Evolutionary conservation across 768 basidiomycete species (phyloP).

Genomic region (Kwoniella sp.): DNA sequence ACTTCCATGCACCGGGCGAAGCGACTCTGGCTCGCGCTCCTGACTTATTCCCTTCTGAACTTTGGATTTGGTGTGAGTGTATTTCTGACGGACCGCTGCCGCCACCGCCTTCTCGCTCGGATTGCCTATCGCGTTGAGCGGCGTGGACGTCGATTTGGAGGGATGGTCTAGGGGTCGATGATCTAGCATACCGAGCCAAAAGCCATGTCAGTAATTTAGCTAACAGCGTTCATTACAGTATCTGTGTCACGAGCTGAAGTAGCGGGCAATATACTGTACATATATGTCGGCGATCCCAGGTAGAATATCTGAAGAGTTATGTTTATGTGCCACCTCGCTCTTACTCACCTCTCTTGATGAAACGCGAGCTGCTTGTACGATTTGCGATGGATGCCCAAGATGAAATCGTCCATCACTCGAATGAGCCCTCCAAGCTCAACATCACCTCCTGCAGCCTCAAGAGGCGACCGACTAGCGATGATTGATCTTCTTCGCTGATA

Average conservation of each 20-base stretch:
- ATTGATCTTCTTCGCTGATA: constrained; percentile 17
- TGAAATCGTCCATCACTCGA: constrained; percentile 11
- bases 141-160: constrained; percentile 12
- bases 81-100: no score
- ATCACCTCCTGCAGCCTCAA: constrained; percentile 16
- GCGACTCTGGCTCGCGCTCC: neutral
- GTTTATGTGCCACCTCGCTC: neutral
- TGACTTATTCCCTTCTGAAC: no score
- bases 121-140: constrained; percentile 10
- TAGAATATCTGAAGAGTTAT: neutral
- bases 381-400: constrained; percentile 5
- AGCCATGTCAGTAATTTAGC: no score
- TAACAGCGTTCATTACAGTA: no score
- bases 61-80: no score
- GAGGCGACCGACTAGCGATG: constrained; percentile 3
- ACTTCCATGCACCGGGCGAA: constrained; percentile 2
- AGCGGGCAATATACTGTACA: no score
- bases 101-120: neutral
- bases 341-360: neutral
- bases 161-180: neutral
- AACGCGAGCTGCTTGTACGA: neutral
- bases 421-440: constrained; percentile 9
- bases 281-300: no score
- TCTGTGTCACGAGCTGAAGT: no score
- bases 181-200: no score